These are phyloP conservation scores for Colletotrichum sansevieriae DNA, from an alignment of 2,329 filamentous ascomycete genomes.

Conservation along the genomic window DNA sequence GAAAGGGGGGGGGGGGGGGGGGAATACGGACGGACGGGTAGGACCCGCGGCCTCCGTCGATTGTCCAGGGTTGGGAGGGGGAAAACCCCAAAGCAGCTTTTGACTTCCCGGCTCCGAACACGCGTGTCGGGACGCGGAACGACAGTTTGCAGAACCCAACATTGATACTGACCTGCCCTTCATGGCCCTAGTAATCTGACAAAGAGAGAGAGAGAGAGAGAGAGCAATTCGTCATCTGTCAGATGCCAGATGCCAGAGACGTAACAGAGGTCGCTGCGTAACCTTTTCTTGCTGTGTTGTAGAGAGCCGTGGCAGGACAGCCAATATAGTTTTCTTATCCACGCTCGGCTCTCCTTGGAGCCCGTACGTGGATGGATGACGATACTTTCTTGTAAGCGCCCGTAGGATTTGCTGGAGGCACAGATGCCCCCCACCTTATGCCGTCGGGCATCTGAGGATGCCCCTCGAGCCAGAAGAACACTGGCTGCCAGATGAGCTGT, in stretches of 20 bases:
- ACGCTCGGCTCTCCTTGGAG: conserved; percentile 14
- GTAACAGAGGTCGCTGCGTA: conserved; percentile 8
- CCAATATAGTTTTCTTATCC: conserved; percentile 1
- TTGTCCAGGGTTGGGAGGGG: too few relatives aligned
- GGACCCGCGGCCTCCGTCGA: too few relatives aligned
- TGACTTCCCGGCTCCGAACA: background rate
- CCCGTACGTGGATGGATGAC: conserved; percentile 11
- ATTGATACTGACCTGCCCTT: too few relatives aligned
- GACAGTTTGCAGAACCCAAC: too few relatives aligned
- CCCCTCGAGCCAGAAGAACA: background rate
- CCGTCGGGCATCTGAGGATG: background rate
- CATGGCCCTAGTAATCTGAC: too few relatives aligned
- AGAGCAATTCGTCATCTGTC: too few relatives aligned
- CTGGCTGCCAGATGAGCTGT: background rate
- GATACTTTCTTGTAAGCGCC: background rate
- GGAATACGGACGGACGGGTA: background rate
- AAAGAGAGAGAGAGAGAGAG: too few relatives aligned
- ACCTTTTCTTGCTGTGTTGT: background rate
- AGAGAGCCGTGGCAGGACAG: background rate
- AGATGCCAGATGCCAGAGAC: too few relatives aligned
- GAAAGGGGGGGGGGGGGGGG: too few relatives aligned
- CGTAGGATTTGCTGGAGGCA: background rate
- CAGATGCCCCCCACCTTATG: background rate
- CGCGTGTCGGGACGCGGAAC: conserved; percentile 13
- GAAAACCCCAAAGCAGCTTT: too few relatives aligned